Evolutionary conservation across 1,139 yeast genomes (phyloP), one percentile per base, ranked within the genome.

Genomic region (Scheffersomyces titani): DNA sequence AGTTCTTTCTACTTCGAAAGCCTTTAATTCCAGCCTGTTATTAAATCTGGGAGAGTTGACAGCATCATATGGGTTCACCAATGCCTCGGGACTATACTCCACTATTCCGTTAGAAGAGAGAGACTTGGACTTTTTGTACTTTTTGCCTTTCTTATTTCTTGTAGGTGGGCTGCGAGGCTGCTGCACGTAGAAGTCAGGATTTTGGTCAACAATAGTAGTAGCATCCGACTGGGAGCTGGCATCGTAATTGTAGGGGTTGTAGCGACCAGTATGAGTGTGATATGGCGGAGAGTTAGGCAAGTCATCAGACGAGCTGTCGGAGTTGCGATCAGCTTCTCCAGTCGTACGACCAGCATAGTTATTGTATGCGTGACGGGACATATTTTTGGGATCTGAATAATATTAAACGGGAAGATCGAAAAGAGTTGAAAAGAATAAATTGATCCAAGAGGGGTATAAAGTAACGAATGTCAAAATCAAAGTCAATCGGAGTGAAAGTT

Each of bases 201-300:
- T 5, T 3, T 30, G 40, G 40, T 30, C 40, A 3, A 30, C 40
- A 30, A 30, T 30, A 7, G 40, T 30, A 16, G 40, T 30, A 3
- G 40, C 40, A 7, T 30, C 40, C 16, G 40, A 30, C 11, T 30
- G 40, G 3, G 40, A 30, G 40, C 16, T 30, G 13, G 40, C 16
- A 30, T 30, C 40, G 4, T 30, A 30, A 16, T 30, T 30, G 40
- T 30, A 30, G 3, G 40, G 40, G 11, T 30, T 30, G 40, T 30
- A 30, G 40, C 40, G 40, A 30, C 40, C 13, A 4, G 40, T 30
- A 11, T 30, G 40, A 19, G 61, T 24, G 30, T 56, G 55, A 51
- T 53, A 54, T 3, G 58, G 54, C 20, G 55, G 55, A 19, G 58
- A 55, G 52, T 54, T 51, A 19, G 60, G 60, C 47, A 56, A 53